phyloP scores from a whole-genome alignment of 257 asterid species.

The Plantago major region DNA sequence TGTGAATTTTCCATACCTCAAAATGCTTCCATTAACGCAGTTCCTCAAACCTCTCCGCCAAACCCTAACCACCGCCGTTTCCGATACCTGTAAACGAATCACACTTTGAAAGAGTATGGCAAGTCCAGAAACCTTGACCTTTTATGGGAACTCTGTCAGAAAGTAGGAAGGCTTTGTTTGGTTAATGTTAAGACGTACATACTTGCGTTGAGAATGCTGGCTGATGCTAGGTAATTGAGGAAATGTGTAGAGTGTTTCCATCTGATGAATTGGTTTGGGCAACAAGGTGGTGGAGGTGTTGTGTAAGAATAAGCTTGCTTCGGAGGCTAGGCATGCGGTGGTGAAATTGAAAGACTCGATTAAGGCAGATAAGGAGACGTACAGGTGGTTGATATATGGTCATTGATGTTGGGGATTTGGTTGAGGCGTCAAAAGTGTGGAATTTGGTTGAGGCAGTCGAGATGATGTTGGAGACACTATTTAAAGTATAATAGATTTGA shows the following conservation, averaged over 20 bases:
- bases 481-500: conserved; percentile 51
- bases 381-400: conserved; percentile 73
- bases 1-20: not conserved
- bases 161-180: conserved; percentile 51
- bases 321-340: conserved; percentile 71
- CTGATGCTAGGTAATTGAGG: conserved; percentile 75
- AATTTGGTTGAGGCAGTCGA: conserved; percentile 65
- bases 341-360: conserved; percentile 55
- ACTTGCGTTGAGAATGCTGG: conserved; percentile 50
- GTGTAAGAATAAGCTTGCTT: conserved; percentile 57
- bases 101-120: conserved; percentile 68
- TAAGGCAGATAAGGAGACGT: conserved; percentile 51
- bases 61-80: conserved; percentile 19
- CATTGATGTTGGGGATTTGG: conserved; percentile 74
- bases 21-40: conserved; percentile 30
- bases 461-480: conserved; percentile 50
- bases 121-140: conserved; percentile 81
- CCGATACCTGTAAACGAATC: conserved; percentile 48
- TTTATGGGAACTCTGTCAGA: conserved; percentile 65
- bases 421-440: conserved; percentile 89
- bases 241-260: conserved; percentile 81
- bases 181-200: conserved; percentile 63
- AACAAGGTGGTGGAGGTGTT: conserved; percentile 53
- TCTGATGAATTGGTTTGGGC: conserved; percentile 56
- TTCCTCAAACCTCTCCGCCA: conserved; percentile 17